phyloP scores from a whole-genome alignment of 2,329 filamentous ascomycete genomes.

The Fusarium tanahbumbuense region DNA sequence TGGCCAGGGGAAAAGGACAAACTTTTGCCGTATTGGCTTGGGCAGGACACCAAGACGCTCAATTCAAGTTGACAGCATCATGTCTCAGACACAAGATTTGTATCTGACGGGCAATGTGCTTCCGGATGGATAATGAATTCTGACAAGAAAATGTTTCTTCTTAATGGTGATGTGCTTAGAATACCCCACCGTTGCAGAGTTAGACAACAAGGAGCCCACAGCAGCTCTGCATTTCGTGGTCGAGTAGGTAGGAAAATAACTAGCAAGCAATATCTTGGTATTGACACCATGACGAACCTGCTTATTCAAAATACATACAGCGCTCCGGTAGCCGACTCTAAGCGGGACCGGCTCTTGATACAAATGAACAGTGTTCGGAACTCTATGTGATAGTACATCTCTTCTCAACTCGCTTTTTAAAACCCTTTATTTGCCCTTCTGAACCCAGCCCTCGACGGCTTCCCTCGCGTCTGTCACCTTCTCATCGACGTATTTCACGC shows the following conservation, averaged over 20 bases:
- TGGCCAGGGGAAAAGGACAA: background rate
- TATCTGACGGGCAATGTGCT: background rate
- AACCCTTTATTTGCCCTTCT: conserved; percentile 78
- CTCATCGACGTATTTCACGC: conserved; percentile 79
- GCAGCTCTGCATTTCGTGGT: background rate
- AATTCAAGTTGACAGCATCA: background rate
- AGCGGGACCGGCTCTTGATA: conserved; percentile 37
- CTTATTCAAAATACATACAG: conserved; percentile 37
- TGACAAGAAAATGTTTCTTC: background rate
- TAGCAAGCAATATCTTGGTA: conserved; percentile 5
- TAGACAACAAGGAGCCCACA: background rate
- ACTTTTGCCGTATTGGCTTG: background rate
- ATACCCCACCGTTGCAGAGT: background rate
- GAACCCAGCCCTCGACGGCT: conserved; percentile 87
- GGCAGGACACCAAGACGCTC: background rate
- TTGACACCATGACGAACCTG: background rate
- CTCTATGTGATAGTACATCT: conserved; percentile 55
- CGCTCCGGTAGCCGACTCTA: conserved; percentile 25
- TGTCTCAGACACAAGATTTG: background rate
- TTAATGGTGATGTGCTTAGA: background rate
- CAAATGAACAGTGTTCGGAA: conserved; percentile 50
- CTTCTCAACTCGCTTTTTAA: conserved; percentile 49
- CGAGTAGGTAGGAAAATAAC: background rate
- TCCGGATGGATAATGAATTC: background rate
- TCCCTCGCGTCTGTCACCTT: conserved; percentile 82